phyloP scores from a whole-genome alignment of 371 early-diverging fungal genomes.

The Coemansia sp. region DNA sequence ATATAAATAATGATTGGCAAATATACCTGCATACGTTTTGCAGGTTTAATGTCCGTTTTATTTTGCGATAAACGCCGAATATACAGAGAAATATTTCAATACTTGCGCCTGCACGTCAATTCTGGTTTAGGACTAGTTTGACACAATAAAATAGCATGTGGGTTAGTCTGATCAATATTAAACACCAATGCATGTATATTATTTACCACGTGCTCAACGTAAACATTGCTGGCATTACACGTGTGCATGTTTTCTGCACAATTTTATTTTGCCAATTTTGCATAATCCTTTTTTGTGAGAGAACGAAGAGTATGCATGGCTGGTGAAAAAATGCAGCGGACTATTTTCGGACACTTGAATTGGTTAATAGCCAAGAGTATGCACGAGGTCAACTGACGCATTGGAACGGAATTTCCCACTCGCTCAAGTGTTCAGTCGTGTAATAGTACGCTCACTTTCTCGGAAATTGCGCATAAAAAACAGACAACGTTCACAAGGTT shows the following conservation, averaged over 20 bases:
- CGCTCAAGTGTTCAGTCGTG: background rate
- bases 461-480: background rate
- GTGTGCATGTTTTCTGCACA: background rate
- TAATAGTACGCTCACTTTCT: background rate
- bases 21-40: too few species aligned
- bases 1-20: too few species aligned
- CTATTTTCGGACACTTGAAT: slow-evolving; percentile 1
- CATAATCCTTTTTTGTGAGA: background rate
- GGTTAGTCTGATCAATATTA: too few species aligned
- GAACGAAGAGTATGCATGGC: background rate
- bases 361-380: background rate
- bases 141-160: too few species aligned
- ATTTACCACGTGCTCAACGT: background rate
- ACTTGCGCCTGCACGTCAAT: too few species aligned
- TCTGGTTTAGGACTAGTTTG: too few species aligned
- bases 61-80: too few species aligned
- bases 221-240: background rate
- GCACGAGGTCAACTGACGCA: slow-evolving; percentile 6
- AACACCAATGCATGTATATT: background rate
- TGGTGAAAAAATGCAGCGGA: background rate
- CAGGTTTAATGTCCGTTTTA: too few species aligned
- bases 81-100: too few species aligned
- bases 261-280: background rate
- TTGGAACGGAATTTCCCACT: background rate
- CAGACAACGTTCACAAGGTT: background rate